Evolutionary conservation across 2,329 filamentous ascomycete species (phyloP).

Genomic region (Penicillium expansum): DNA sequence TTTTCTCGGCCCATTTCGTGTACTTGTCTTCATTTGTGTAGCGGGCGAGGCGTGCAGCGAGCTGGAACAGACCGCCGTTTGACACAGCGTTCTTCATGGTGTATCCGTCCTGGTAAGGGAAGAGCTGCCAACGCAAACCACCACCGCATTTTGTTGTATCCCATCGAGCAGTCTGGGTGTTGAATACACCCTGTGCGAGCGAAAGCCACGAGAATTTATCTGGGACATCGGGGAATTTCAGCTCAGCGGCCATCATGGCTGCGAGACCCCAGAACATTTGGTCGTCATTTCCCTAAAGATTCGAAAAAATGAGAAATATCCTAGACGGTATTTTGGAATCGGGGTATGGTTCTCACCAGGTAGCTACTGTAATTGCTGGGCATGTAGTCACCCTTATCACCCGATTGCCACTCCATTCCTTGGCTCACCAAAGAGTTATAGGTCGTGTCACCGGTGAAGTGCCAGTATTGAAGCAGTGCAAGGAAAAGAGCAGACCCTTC

Average conservation of each 20-base stretch:
- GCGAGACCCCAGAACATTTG: conserved; percentile 69
- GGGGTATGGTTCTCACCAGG: conserved; percentile 13
- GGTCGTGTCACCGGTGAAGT: conserved; percentile 61
- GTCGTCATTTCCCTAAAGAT: conserved; percentile 61
- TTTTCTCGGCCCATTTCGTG: conserved; percentile 58
- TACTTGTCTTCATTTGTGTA: conserved; percentile 64
- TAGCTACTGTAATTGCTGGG: conserved; percentile 39
- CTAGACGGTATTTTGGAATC: background rate
- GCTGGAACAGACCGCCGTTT: conserved; percentile 80
- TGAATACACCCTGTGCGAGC: conserved; percentile 69
- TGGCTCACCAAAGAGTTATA: conserved; percentile 59
- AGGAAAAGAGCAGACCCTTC: conserved; percentile 68
- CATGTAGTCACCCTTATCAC: conserved; percentile 37
- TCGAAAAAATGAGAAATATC: background rate
- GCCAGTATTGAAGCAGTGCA: conserved; percentile 68
- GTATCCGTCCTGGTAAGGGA: conserved; percentile 70
- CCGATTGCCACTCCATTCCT: conserved; percentile 35
- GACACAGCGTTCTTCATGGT: conserved; percentile 80
- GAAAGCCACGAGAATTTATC: conserved; percentile 46
- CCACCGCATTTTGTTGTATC: conserved; percentile 65
- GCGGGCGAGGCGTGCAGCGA: conserved; percentile 71
- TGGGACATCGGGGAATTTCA: conserved; percentile 60
- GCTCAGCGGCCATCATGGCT: conserved; percentile 65
- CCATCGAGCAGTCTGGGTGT: conserved; percentile 69
- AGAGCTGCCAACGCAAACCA: conserved; percentile 81